Conservation (phyloP, 441 rosid species). For the Raphanus hybrid region DNA sequence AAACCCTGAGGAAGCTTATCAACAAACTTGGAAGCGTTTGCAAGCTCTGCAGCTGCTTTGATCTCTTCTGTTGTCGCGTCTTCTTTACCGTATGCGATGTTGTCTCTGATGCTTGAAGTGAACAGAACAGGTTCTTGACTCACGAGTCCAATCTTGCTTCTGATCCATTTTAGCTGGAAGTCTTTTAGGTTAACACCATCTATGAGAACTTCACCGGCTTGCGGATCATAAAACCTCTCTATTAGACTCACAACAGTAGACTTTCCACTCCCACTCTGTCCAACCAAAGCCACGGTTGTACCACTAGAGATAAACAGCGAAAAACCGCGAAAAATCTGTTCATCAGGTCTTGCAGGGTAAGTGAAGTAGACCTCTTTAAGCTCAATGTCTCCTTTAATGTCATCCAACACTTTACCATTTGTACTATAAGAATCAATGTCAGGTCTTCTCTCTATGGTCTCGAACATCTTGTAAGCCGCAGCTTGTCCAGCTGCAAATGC, state of each 20-base stretch:
- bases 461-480: constrained; percentile 82
- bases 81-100: constrained; percentile 75
- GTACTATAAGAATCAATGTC: constrained; percentile 67
- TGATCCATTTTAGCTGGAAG: constrained; percentile 76
- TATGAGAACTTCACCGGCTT: constrained; percentile 65
- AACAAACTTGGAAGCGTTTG: constrained; percentile 80
- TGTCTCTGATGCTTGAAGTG: constrained; percentile 69
- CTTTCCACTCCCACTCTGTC: constrained; percentile 90
- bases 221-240: constrained; percentile 86
- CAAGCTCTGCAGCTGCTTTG: constrained; percentile 66
- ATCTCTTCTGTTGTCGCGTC: constrained; percentile 69
- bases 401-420: constrained; percentile 56
- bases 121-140: constrained; percentile 87
- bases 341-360: constrained; percentile 76
- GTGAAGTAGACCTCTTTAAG: constrained; percentile 65
- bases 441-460: constrained; percentile 72
- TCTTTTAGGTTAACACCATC: constrained; percentile 73
- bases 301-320: constrained; percentile 65
- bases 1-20: constrained; percentile 86
- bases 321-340: constrained; percentile 72
- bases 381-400: constrained; percentile 65
- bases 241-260: constrained; percentile 77
- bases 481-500: constrained; percentile 80
- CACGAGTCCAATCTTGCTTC: constrained; percentile 77
- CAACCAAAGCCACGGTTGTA: constrained; percentile 74